phyloP scores from a whole-genome alignment of 2,329 filamentous ascomycete species.

The Polytolypa hystricis region DNA sequence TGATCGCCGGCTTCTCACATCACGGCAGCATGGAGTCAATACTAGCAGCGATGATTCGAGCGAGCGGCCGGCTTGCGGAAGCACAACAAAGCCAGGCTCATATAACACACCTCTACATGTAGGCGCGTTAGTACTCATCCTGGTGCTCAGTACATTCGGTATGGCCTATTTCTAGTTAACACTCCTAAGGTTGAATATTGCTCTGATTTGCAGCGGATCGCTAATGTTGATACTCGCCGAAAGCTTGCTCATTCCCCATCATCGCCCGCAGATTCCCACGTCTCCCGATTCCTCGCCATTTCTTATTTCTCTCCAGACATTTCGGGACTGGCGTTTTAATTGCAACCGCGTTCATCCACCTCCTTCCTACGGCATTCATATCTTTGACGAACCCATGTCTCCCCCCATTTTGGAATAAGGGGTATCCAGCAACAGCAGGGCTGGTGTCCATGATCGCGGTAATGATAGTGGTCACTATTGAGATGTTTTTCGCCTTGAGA shows the following conservation, averaged over 20 bases:
- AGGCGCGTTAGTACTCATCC: constrained; percentile 55
- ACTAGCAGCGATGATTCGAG: constrained; percentile 1
- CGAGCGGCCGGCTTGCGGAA: constrained; percentile 23
- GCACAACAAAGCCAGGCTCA: constrained; percentile 21
- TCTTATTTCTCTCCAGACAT: constrained; percentile 50
- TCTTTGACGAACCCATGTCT: constrained; percentile 55
- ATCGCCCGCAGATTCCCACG: constrained; percentile 48
- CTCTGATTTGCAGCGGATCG: too few relatives aligned
- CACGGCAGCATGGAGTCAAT: not conserved
- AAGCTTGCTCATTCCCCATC: constrained; percentile 52
- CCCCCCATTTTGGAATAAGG: constrained; percentile 64
- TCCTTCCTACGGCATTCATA: constrained; percentile 52
- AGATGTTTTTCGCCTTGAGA: constrained; percentile 75
- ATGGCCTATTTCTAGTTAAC: constrained; percentile 9
- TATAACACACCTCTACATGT: constrained; percentile 61
- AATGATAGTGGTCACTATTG: constrained; percentile 71
- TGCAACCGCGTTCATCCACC: constrained; percentile 47
- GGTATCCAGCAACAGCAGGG: constrained; percentile 70
- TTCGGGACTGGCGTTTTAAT: constrained; percentile 48
- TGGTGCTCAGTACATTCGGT: constrained; percentile 41
- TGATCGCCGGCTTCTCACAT: constrained; percentile 7
- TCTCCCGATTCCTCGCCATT: constrained; percentile 47
- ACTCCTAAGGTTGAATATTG: too few relatives aligned
- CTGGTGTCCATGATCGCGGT: constrained; percentile 72
- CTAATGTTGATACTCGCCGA: not conserved